Evolutionary conservation across 345 rosid genomes (phyloP), one percentile per base, ranked within the genome.

Genomic region (Lepidium africanum): DNA sequence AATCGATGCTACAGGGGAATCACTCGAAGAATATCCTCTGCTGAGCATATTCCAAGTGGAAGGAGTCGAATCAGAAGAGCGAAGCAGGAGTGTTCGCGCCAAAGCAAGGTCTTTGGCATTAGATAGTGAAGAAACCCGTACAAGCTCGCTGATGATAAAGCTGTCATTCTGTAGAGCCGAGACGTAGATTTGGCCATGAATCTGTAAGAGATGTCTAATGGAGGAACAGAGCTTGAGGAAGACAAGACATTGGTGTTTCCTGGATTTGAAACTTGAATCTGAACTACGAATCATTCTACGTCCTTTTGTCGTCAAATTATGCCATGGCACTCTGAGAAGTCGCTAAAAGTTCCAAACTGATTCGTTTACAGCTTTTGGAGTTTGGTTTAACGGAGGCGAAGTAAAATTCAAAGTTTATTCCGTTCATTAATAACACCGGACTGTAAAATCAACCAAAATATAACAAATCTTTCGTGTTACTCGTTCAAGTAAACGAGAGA

Each of bases 31-130:
- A 54, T 84, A 82, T 69, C 85, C 87, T 77, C 93, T 78, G 42
- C 85, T 81, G 19, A 90, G 76, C 59, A 81, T 73, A 52, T 88
- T 92, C 91, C 93, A 88, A 12, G 85, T 74, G 36, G 82, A 69
- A 46, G 90, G 82, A 3, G 73, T 42, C 14, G 82, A 80, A 36
- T 72, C 73, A 39, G 62, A 55, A 2, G 87, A 82, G 19, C 65
- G 63, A 72, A 74, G 32, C 13, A 89, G 73, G 52, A 87, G 60
- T 16, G 76, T 70, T 33, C 76, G 86, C 3, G 87, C 89, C 49
- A 79, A 83, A 49, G 52, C 13, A 46, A 85, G 74, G 76, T 70
- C 67, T 67, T 75, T 76, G 30, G 77, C n/a, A 5, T 74, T 62
- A 74, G 96, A 80, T 7, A 81, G 72, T 11, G 91, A 78, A 73